These are phyloP conservation scores for Hygrophorus russula DNA, from an alignment of 768 basidiomycete species.

Conservation along the genomic window DNA sequence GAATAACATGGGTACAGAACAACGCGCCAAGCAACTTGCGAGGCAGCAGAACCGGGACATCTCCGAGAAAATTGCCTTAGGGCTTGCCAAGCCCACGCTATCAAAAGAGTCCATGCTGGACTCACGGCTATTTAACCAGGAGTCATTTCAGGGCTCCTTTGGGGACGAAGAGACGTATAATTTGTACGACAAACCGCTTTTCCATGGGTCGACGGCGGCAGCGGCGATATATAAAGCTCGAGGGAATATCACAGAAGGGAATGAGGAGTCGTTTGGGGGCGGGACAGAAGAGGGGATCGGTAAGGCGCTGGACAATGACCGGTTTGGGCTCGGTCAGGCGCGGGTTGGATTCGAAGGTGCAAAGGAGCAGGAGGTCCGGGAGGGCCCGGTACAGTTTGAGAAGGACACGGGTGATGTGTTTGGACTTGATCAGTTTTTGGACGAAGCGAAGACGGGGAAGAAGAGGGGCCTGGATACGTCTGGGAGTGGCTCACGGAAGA, in stretches of 20 bases:
- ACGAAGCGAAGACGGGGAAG: slow-evolving; percentile 92
- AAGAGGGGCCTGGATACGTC: slow-evolving; percentile 79
- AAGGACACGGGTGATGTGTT: slow-evolving; percentile 97
- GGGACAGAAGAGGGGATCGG: slow-evolving; percentile 94
- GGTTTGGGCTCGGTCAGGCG: slow-evolving; percentile 82
- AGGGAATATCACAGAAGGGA: slow-evolving; percentile 74
- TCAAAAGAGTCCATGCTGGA: slow-evolving; percentile 98
- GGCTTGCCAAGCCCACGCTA: slow-evolving; percentile 90
- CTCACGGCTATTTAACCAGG: slow-evolving; percentile 95
- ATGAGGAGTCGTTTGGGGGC: slow-evolving; percentile 88
- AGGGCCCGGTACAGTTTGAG: slow-evolving; percentile 98
- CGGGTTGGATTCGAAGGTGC: slow-evolving; percentile 89
- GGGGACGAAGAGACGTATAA: slow-evolving; percentile 92
- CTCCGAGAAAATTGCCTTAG: slow-evolving; percentile 97
- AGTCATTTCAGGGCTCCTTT: slow-evolving; percentile 70
- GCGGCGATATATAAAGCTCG: slow-evolving; percentile 99
- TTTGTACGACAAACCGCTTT: slow-evolving; percentile 89
- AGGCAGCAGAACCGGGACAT: slow-evolving; percentile 98
- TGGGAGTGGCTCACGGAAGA: slow-evolving; percentile 53
- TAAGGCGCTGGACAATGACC: slow-evolving; percentile 84
- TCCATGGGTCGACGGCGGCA: slow-evolving; percentile 91
- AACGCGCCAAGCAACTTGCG: slow-evolving; percentile 90
- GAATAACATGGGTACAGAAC: slow-evolving; percentile 98
- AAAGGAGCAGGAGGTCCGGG: slow-evolving; percentile 68
- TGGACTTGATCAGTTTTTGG: slow-evolving; percentile 92